Evolutionary conservation across 1,284 basidiomycete genomes (phyloP), one percentile per base, ranked within the genome.

Genomic region (Hemileia vastatrix): DNA sequence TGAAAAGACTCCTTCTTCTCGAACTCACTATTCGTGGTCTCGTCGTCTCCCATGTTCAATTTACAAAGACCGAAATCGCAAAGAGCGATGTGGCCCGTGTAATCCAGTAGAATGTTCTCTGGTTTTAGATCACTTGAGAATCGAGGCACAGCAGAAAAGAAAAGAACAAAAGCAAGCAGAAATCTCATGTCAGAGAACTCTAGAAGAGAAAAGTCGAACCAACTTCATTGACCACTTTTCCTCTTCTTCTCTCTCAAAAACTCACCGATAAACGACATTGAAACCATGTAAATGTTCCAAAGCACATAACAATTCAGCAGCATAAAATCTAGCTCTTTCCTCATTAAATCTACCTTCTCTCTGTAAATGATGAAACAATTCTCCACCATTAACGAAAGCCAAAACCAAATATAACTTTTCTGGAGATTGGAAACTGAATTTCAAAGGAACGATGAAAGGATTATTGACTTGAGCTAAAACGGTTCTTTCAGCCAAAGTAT

Each of bases 61-160:
- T 98, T 98, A 79, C 93, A 97, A 6, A 98, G 83, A n/a, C 89
- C 77, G 74, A 98, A 98, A 76, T 98, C 94, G 75, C 94, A 98
- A 23, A 98, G 79, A 1, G 94, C 93, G 71, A 98, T 96, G 71
- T 97, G 93, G 9, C 94, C 94, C 0, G 92, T 95, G 73, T 94
- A 96, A 77, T 97, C 94, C 56, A 97, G 79, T 9, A 96, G 79
- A 74, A 96, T 97, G 76, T 97, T 96, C 77, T 96, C 92, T 5
- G 93, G 93, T 76, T 97, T 97, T 67, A 97, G 79, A 76, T 97
- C 93, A 55, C 88, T 88, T n/a, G 62, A 19, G 19, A 6, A 45
- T 0, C 31, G 15, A 4, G 15, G 1, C 24, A 21, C 2, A 0
- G 24, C 13, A 5, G 61, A 44, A 21, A n/a, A n/a, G n/a, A n/a